These are phyloP conservation scores for Pichia sp. DNA, from an alignment of 1,139 yeast species.

Conservation along the genomic window DNA sequence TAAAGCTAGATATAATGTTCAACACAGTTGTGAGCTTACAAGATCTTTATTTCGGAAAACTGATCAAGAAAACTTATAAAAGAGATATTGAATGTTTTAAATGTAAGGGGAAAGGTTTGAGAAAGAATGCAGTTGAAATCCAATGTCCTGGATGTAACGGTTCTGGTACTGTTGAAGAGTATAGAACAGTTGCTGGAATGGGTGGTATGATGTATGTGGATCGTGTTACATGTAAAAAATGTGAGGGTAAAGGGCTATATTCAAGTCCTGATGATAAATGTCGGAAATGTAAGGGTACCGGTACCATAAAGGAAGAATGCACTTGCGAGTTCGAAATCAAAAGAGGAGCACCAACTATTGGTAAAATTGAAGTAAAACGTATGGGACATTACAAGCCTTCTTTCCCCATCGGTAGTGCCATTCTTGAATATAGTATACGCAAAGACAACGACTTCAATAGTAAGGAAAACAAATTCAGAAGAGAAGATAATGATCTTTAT, in stretches of 20 bases:
- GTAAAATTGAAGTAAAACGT: constrained; percentile 50
- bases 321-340: constrained; percentile 72
- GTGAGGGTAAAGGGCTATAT: constrained; percentile 66
- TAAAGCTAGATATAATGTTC: constrained; percentile 48
- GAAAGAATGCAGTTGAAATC: constrained; percentile 43
- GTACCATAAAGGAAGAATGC: constrained; percentile 59
- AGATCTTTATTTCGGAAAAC: constrained; percentile 77
- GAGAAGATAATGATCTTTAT: constrained; percentile 55
- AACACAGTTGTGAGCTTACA: constrained; percentile 60
- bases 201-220: constrained; percentile 62
- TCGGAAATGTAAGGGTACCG: constrained; percentile 64
- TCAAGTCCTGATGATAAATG: constrained; percentile 66
- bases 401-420: constrained; percentile 69
- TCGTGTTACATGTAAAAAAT: constrained; percentile 54
- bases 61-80: constrained; percentile 64
- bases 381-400: constrained; percentile 80
- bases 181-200: constrained; percentile 48
- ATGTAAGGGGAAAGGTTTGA: constrained; percentile 74
- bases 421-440: constrained; percentile 35
- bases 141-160: constrained; percentile 70
- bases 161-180: constrained; percentile 52
- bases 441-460: constrained; percentile 10
- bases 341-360: constrained; percentile 55
- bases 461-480: constrained; percentile 35
- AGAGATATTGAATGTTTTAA: constrained; percentile 63